Evolutionary conservation across 1,284 basidiomycete genomes (phyloP), one percentile per base, ranked within the genome.

Genomic region (Lignosus rhinocerotis): DNA sequence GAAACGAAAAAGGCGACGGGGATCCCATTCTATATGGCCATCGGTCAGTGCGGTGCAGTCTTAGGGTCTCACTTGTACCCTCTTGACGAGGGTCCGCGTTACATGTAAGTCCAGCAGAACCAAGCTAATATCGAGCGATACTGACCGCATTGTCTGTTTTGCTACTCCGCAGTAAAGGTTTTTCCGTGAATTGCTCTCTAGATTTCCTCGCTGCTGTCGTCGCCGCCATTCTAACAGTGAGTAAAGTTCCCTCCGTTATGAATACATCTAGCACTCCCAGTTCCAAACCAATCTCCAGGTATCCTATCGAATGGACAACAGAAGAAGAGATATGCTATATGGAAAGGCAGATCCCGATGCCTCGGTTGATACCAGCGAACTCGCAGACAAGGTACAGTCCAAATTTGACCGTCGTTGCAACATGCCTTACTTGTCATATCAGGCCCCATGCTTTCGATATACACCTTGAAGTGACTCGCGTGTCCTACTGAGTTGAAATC

Each of bases 1-100:
- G 88, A 91, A 71, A 88, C 87, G 3, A 91, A 91, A 73, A 85
- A 84, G 55, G 88, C 90, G 1, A 80, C 88, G 0, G 89, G 89
- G 0, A 84, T 88, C 39, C 86, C 89, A 2, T 80, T 90, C 68
- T 90, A 87, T 69, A 87, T 88, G 78, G 84, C 85, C 8, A 90
- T 92, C 43, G 88, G 88, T 2, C 89, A 91, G 68, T 82, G 79
- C 55, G 89, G 89, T 14, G 88, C 84, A 62, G 76, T 91, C 34
- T 75, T 91, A 19, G 88, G 88, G 30, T 86, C 88, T 0, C 87
- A 92, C 62, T 68, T 91, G 11, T 90, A 83, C 69, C 89, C 88
- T 0, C 71, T 80, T 32, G 79, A 78, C 0, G 84, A 91, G 48
- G 82, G 82, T 0, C 88, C 89, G 0, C 70, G 72, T 43, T 92